These are phyloP conservation scores for Aureobasidium sp. DNA, from an alignment of 2,329 filamentous ascomycete genomes.

Conservation along the genomic window DNA sequence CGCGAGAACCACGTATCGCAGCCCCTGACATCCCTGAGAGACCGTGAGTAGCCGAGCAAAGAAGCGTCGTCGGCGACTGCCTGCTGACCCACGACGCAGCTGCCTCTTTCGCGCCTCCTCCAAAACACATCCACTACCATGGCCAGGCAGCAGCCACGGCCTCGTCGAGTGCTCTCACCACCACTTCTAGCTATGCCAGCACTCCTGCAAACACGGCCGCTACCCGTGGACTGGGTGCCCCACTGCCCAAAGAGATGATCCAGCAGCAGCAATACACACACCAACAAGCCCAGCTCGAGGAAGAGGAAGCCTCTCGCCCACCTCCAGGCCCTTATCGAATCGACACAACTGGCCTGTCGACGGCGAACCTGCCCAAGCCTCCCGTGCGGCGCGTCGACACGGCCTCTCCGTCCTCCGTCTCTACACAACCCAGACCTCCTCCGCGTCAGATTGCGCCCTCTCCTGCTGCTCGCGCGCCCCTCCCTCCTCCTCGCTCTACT, in stretches of 20 bases:
- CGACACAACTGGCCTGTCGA: constrained; percentile 65
- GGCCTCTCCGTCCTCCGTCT: constrained; percentile 18
- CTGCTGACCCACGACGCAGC: constrained; percentile 29
- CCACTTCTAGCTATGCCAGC: not conserved
- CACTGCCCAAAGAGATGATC: constrained; percentile 35
- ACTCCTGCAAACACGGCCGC: constrained; percentile 13
- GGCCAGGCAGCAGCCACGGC: constrained; percentile 34
- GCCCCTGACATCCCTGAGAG: constrained; percentile 64
- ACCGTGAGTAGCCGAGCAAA: constrained; percentile 39
- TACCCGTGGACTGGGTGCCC: constrained; percentile 39
- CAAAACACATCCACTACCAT: constrained; percentile 55
- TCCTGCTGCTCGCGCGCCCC: constrained; percentile 11
- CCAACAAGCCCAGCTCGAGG: constrained; percentile 26
- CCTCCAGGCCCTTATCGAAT: constrained; percentile 60
- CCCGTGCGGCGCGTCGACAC: constrained; percentile 48
- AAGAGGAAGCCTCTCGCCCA: constrained; percentile 32
- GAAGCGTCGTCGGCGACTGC: not conserved
- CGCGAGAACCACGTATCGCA: constrained; percentile 47
- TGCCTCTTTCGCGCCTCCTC: constrained; percentile 70
- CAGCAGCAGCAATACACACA: constrained; percentile 32
- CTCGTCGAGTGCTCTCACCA: not conserved
- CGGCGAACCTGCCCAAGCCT: constrained; percentile 62
- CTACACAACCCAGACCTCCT: constrained; percentile 16
- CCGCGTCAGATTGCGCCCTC: constrained; percentile 22
- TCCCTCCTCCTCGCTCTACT: constrained; percentile 23